Evolutionary conservation across 1,139 yeast species (phyloP).

Genomic region (Yamadazyma songkhlaensis): DNA sequence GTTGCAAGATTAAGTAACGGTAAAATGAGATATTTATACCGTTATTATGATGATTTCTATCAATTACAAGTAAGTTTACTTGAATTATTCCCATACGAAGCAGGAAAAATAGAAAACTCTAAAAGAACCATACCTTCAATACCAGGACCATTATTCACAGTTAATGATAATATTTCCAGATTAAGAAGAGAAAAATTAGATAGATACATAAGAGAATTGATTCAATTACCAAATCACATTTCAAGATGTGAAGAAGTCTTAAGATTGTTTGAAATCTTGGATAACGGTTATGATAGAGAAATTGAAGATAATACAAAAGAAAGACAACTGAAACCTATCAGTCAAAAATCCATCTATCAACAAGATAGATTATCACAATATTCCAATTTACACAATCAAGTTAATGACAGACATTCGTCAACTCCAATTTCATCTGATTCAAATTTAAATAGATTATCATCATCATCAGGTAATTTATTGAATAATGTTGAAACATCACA

Average conservation of each 20-base stretch:
- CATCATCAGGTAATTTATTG: slow-evolving; percentile 14
- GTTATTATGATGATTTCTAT: slow-evolving; percentile 94
- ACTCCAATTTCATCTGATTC: slow-evolving; percentile 31
- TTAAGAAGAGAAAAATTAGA: slow-evolving; percentile 85
- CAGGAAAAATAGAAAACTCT: slow-evolving; percentile 78
- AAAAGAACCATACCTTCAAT: slow-evolving; percentile 84
- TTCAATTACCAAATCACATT: slow-evolving; percentile 74
- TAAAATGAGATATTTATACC: slow-evolving; percentile 65
- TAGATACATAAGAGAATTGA: slow-evolving; percentile 72
- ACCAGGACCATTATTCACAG: slow-evolving; percentile 94
- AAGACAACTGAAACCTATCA: slow-evolving; percentile 37
- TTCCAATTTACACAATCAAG: slow-evolving; percentile 24
- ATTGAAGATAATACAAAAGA: slow-evolving; percentile 21
- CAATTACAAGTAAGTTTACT: slow-evolving; percentile 85
- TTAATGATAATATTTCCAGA: slow-evolving; percentile 83
- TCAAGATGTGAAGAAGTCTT: slow-evolving; percentile 69
- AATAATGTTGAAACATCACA: slow-evolving; percentile 1
- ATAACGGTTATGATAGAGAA: slow-evolving; percentile 59
- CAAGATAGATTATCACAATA: slow-evolving; percentile 45
- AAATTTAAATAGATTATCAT: slow-evolving; percentile 14
- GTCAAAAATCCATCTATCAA: slow-evolving; percentile 41
- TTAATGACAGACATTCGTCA: slow-evolving; percentile 18
- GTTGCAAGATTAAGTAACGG: slow-evolving; percentile 71
- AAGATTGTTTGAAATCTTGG: slow-evolving; percentile 64
- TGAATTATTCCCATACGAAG: slow-evolving; percentile 87